Evolutionary conservation across 2,329 filamentous ascomycete genomes (phyloP).

Genomic region (Leptosphaerulina australis): DNA sequence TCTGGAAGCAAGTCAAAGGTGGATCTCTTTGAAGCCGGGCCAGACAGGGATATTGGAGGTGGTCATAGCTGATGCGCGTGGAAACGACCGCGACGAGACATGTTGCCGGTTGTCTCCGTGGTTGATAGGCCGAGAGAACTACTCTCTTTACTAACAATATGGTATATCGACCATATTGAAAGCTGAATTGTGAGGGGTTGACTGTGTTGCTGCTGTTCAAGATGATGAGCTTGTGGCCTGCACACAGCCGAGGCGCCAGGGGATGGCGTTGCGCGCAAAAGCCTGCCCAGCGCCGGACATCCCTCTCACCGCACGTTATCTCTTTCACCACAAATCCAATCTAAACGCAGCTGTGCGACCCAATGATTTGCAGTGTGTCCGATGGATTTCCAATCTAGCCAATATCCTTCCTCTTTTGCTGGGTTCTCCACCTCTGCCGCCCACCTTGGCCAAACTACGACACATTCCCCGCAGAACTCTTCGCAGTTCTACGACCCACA

Average conservation of each 20-base stretch:
- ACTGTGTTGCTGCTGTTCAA: slow-evolving; percentile 8
- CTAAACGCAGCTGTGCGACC: slow-evolving; percentile 48
- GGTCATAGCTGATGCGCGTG: slow-evolving; percentile 24
- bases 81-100: slow-evolving; percentile 18
- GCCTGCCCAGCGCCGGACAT: slow-evolving; percentile 17
- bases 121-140: slow-evolving; percentile 5
- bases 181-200: neutral
- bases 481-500: slow-evolving; percentile 36
- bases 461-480: slow-evolving; percentile 43
- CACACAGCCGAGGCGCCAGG: slow-evolving; percentile 9
- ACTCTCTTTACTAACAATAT: neutral
- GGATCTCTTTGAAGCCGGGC: slow-evolving; percentile 10
- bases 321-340: slow-evolving; percentile 46
- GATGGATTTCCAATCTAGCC: slow-evolving; percentile 49
- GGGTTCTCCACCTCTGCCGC: slow-evolving; percentile 38
- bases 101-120: slow-evolving; percentile 15
- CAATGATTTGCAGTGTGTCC: slow-evolving; percentile 43
- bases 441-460: slow-evolving; percentile 27
- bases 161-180: neutral
- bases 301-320: slow-evolving; percentile 46
- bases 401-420: slow-evolving; percentile 40
- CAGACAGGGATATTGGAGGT: slow-evolving; percentile 23
- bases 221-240: slow-evolving; percentile 10
- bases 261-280: slow-evolving; percentile 14
- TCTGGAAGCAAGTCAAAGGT: slow-evolving; percentile 34